Percentiles rank a stretch among this genome's conserved stretches.
These are phyloP conservation scores for Saturnispora mendoncae DNA, from an alignment of 805 yeast genomes.

Conservation along the genomic window DNA sequence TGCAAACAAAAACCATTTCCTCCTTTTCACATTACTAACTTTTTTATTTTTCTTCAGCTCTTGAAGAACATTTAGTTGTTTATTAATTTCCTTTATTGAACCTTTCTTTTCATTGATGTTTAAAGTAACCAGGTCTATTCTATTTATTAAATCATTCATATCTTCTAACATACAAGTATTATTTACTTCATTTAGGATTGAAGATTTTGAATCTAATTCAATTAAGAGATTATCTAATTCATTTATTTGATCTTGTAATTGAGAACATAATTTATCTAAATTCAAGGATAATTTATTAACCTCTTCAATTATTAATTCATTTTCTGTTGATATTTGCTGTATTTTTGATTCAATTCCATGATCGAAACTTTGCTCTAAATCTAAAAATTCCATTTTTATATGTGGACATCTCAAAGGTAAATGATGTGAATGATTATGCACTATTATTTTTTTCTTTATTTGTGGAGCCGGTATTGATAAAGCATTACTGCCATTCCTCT, in stretches of 20 bases:
- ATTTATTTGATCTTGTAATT: slow-evolving; percentile 22
- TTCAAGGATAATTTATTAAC: slow-evolving; percentile 23
- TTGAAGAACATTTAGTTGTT: slow-evolving; percentile 15
- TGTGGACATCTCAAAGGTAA: slow-evolving; percentile 11
- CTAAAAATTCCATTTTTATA: slow-evolving; percentile 20
- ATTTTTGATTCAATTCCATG: slow-evolving; percentile 20
- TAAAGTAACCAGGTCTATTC: slow-evolving; percentile 21
- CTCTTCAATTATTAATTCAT: slow-evolving; percentile 21
- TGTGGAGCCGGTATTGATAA: background rate
- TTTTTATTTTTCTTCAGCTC: slow-evolving; percentile 15
- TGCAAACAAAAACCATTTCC: slow-evolving; percentile 3
- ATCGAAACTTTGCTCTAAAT: slow-evolving; percentile 22
- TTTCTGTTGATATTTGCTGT: slow-evolving; percentile 24
- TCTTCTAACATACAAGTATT: slow-evolving; percentile 19
- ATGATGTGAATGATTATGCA: slow-evolving; percentile 5
- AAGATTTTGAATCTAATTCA: slow-evolving; percentile 18
- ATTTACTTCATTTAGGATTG: slow-evolving; percentile 20
- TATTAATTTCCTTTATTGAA: slow-evolving; percentile 19
- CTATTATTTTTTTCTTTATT: background rate
- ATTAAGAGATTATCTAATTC: slow-evolving; percentile 25
- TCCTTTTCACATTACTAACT: slow-evolving; percentile 9
- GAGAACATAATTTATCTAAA: slow-evolving; percentile 22
- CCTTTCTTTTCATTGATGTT: slow-evolving; percentile 18
- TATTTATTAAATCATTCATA: slow-evolving; percentile 22
- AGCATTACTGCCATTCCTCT: background rate